Conservation (phyloP, 768 basidiomycete species). For the Mycena pura region DNA sequence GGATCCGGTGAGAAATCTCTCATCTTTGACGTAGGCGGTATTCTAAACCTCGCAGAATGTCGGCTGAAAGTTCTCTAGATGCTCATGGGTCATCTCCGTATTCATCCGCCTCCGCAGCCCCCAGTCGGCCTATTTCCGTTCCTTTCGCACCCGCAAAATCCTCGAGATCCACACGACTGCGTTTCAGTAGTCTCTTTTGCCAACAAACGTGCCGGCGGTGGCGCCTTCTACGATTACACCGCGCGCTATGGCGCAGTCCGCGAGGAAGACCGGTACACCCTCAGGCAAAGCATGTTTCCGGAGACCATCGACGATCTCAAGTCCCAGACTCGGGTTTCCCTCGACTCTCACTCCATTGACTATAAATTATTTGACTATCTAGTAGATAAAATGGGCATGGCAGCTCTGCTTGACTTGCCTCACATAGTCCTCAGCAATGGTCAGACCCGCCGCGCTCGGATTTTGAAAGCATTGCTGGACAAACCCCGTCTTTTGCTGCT, state of each 20-base stretch:
- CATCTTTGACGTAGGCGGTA: constrained; percentile 73
- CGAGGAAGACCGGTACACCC: constrained; percentile 82
- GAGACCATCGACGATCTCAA: constrained; percentile 44
- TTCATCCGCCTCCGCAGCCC: constrained; percentile 65
- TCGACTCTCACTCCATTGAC: constrained; percentile 30
- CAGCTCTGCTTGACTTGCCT: constrained; percentile 77
- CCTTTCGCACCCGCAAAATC: constrained; percentile 45
- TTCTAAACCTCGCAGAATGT: background rate
- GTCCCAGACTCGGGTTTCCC: constrained; percentile 29
- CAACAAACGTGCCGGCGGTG: constrained; percentile 61
- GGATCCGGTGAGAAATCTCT: constrained; percentile 66
- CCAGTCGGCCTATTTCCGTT: constrained; percentile 83
- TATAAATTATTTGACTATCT: constrained; percentile 56
- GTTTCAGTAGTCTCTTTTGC: constrained; percentile 72
- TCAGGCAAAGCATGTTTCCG: constrained; percentile 73
- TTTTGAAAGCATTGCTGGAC: constrained; percentile 75
- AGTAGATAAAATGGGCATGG: constrained; percentile 63
- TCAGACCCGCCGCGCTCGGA: constrained; percentile 86
- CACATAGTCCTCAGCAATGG: constrained; percentile 89
- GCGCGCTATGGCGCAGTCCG: constrained; percentile 89
- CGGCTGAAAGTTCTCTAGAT: constrained; percentile 45
- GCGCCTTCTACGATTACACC: constrained; percentile 91
- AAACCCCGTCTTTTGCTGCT: constrained; percentile 79
- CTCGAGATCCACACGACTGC: constrained; percentile 54
- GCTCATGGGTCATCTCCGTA: constrained; percentile 72